Base-by-base conservation (phyloP, 805 yeast genomes). In the Debaryomyces hansenii region DNA sequence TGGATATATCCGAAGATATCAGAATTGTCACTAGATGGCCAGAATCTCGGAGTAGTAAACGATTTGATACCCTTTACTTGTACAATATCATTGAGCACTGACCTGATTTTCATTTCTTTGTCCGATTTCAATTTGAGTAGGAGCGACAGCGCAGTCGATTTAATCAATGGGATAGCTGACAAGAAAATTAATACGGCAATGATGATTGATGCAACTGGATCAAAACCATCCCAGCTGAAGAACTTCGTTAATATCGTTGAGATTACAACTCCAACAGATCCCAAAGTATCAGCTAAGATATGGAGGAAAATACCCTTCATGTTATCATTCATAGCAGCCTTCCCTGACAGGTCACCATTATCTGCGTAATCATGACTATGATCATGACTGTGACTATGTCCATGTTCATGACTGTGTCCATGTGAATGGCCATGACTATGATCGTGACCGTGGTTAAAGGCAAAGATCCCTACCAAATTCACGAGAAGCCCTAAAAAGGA, bases 261-360 rank as follows among this genome's bases (percentile, higher is more conserved):
- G 1, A 90, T 65, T n/a, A 94, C 91, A 14, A 95, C 99, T 5
- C 98, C 98, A 0, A 91, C 96, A 0, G 98, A 92, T 0, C 99
- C 99, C 35, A 94, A 70, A 0, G 98, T 91, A 58, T 94, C 99
- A 0, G 99, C 99, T 38, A 94, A 62, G 27, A 94, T 87, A 57
- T 94, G 99, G 38, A 94, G 70, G 58, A 94, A 94, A 4, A 94
- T 89, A 11, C 99, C 99, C 47, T 85, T 83, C 95, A 92, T 87
- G 63, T 92, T 92, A 54, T 80, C 83, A 51, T 74, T 77, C 63
- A 72, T 60, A 15, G 47, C 53, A 11, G 46, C 34, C 7, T 42
- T 10, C 6, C 42, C 41, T 20, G 35, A 48, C 42, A 11, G 27
- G 9, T 11, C 27, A 21, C 18, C 20, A 3, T 49, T 48, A 45